Percentiles rank a stretch among this genome's conserved stretches.
phyloP scores from a whole-genome alignment of 371 early-diverging fungal species.

The Mortierella sp. region DNA sequence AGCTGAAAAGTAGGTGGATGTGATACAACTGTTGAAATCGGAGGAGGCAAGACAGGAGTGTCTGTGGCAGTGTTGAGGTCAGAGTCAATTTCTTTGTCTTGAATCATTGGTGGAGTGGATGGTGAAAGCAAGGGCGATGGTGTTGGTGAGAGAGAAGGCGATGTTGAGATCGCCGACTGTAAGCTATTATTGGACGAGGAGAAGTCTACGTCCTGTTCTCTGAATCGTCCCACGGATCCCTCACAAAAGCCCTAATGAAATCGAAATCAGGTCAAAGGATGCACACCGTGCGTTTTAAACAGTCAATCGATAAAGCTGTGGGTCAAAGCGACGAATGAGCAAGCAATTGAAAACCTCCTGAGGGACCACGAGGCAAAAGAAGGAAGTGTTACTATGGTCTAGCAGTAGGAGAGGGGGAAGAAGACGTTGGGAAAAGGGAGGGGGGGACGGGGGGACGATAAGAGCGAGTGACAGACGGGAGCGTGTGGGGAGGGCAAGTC shows the following conservation, averaged over 20 bases:
- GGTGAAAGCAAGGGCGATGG: conserved; percentile 6
- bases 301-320: neutral
- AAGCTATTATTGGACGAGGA: neutral
- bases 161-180: conserved; percentile 8
- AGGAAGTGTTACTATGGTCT: too few species aligned
- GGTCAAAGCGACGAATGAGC: neutral
- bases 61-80: neutral
- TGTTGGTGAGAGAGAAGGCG: conserved; percentile 12
- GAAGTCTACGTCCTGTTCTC: conserved; percentile 68
- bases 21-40: neutral
- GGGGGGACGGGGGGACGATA: neutral
- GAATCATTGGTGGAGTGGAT: conserved; percentile 1
- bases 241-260: conserved; percentile 64
- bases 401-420: neutral
- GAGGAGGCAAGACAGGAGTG: neutral
- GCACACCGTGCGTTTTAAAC: neutral
- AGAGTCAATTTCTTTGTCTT: neutral
- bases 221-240: conserved; percentile 68
- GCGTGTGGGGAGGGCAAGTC: neutral
- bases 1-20: neutral
- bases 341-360: neutral
- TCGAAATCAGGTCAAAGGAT: neutral
- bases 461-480: too few species aligned
- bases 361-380: too few species aligned
- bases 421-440: neutral